These are phyloP conservation scores for Aschersonia sp. DNA, from an alignment of 2,329 filamentous ascomycete species.

Conservation along the genomic window DNA sequence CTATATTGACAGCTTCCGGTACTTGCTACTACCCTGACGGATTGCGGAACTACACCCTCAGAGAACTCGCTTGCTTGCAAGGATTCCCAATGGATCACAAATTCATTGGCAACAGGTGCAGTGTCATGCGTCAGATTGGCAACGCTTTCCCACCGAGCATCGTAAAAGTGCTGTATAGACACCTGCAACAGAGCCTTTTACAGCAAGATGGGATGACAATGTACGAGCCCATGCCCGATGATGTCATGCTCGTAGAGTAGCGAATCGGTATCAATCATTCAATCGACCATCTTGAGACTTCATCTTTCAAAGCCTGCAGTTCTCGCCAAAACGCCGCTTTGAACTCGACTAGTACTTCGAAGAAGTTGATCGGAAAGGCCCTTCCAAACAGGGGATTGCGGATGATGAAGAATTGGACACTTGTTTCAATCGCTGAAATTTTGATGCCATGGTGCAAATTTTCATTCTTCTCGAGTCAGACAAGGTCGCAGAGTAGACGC, in stretches of 20 bases:
- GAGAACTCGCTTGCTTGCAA: conserved; percentile 56
- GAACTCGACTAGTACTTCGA: too few relatives aligned
- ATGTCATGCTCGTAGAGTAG: conserved; percentile 10
- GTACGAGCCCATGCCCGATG: conserved; percentile 6
- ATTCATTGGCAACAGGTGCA: conserved; percentile 31
- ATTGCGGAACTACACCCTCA: conserved; percentile 43
- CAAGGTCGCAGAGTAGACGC: too few relatives aligned
- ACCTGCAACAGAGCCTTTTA: conserved; percentile 31
- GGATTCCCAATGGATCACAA: conserved; percentile 49
- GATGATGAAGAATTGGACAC: too few relatives aligned
- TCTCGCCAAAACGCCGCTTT: too few relatives aligned
- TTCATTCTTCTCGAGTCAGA: too few relatives aligned
- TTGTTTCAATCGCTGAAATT: too few relatives aligned
- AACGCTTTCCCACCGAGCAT: conserved; percentile 61
- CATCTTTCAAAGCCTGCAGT: too few relatives aligned
- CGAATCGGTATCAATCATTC: too few relatives aligned
- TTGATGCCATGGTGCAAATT: too few relatives aligned
- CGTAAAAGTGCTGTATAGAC: conserved; percentile 33
- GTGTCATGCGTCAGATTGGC: conserved; percentile 52
- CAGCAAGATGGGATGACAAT: conserved; percentile 22
- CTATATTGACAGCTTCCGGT: conserved; percentile 51
- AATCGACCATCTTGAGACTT: too few relatives aligned
- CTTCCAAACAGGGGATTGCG: too few relatives aligned
- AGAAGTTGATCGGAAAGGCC: too few relatives aligned
- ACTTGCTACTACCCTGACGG: conserved; percentile 54